These are phyloP conservation scores for Phytophthora fragariaefolia DNA, from an alignment of 352 stramenopile genomes.

Conservation along the genomic window DNA sequence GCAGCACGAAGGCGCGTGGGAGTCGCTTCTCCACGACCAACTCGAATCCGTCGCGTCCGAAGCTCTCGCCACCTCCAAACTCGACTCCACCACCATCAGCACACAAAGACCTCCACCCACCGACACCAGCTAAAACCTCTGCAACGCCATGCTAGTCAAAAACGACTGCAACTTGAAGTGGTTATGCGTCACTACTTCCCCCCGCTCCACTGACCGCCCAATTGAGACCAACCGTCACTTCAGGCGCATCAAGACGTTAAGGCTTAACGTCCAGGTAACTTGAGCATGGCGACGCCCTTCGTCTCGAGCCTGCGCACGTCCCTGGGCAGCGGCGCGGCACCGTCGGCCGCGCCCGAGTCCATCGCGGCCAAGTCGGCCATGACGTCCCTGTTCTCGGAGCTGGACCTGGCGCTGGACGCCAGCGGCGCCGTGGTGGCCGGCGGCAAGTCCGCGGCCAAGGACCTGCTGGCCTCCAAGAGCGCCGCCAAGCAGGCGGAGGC, in stretches of 20 bases:
- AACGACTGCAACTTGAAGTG: neutral
- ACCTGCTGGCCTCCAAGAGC: slow-evolving; percentile 59
- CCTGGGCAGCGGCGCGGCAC: slow-evolving; percentile 19
- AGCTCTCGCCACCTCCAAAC: neutral
- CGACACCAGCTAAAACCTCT: too few relatives aligned
- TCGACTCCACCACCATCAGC: neutral
- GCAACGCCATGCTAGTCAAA: neutral
- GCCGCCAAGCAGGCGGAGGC: slow-evolving; percentile 51
- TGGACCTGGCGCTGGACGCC: slow-evolving; percentile 56
- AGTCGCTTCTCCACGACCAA: slow-evolving; percentile 17
- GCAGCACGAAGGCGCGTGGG: slow-evolving; percentile 10
- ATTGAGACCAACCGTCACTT: neutral
- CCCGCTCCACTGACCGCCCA: neutral
- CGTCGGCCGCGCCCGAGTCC: slow-evolving; percentile 1
- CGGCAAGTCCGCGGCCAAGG: slow-evolving; percentile 47
- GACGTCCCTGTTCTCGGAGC: slow-evolving; percentile 62
- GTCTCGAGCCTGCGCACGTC: slow-evolving; percentile 52
- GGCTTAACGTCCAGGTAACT: too few relatives aligned
- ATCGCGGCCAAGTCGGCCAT: slow-evolving; percentile 40
- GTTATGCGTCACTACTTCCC: neutral
- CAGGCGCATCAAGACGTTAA: too few relatives aligned
- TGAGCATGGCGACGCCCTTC: slow-evolving; percentile 41
- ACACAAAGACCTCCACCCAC: too few relatives aligned
- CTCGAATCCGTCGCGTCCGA: slow-evolving; percentile 15
- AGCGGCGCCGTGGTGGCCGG: slow-evolving; percentile 28